Conservation (phyloP, 2,329 filamentous ascomycete genomes). For the Neonectria punicea region DNA sequence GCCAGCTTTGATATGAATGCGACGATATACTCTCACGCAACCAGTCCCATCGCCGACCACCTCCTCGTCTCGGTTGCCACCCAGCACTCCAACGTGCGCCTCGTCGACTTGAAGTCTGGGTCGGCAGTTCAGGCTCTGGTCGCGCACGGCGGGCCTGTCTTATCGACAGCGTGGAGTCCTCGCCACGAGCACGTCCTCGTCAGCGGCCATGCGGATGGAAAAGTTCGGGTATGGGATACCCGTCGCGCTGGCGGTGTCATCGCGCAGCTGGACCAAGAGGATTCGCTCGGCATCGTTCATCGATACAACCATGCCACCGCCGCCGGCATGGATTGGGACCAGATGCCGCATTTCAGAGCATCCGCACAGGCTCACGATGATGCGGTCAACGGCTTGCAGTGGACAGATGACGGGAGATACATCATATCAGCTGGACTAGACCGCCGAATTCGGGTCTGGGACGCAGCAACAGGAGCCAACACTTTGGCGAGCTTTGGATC, state of each 20-base stretch:
- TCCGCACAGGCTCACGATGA: conserved; percentile 78
- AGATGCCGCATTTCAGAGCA: conserved; percentile 54
- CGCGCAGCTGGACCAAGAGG: conserved; percentile 84
- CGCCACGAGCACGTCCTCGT: conserved; percentile 81
- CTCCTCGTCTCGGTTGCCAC: conserved; percentile 89
- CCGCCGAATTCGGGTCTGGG: conserved; percentile 86
- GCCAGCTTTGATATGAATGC: conserved; percentile 75
- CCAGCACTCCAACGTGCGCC: conserved; percentile 82
- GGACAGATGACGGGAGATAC: conserved; percentile 82
- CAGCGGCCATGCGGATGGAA: conserved; percentile 86
- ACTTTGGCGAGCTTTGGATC: conserved; percentile 90
- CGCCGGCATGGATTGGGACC: conserved; percentile 44
- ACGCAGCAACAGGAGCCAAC: conserved; percentile 82
- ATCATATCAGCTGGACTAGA: conserved; percentile 87
- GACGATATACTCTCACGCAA: conserved; percentile 79
- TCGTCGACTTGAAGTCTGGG: conserved; percentile 88
- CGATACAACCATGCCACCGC: conserved; percentile 48
- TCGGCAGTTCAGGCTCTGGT: conserved; percentile 76
- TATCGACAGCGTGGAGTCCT: conserved; percentile 84
- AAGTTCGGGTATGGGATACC: conserved; percentile 87
- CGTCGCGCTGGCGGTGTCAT: conserved; percentile 80
- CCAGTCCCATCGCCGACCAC: conserved; percentile 77
- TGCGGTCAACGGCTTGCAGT: conserved; percentile 84
- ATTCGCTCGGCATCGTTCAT: conserved; percentile 74
- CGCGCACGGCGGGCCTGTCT: conserved; percentile 73